Evolutionary conservation across 768 basidiomycete species (phyloP), one percentile per base, ranked within the genome.

Genomic region (Amanita rimosa): DNA sequence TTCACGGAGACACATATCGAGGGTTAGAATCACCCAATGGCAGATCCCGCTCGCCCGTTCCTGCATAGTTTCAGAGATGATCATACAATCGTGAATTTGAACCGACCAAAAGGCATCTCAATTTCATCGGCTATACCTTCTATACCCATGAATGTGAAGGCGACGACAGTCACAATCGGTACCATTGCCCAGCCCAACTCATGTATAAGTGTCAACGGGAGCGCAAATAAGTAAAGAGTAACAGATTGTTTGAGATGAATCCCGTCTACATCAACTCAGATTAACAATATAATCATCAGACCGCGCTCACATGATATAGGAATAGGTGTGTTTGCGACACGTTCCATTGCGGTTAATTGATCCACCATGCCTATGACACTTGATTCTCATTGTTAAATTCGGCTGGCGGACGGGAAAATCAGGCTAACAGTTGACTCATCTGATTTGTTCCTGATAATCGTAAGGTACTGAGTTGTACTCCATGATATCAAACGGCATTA

Each of bases 211-310:
- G 86, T 87, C 56, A 94, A 77, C 4, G 95, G 95, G 6, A 98
- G 74, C 16, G 89, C 80, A 60, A 93, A 92, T 6, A 98, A 78
- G 67, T 95, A 96, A 0, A 95, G 66, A 1, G 86, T 84, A n/a
- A 95, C 88, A 54, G 85, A 89, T 81, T 97, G 94, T 62, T 95
- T 94, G 58, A 95, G 68, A 64, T 96, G 93, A 51, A 97, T 85
- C 35, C 86, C 80, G 56, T 91, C 85, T 86, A 39, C 21, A 19
- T 19, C 50, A 55, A 33, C 0, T 21, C n/a, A 19, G 31, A 35
- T 42, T 37, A 39, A 50, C 36, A 27, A 44, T 14, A 26, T 19
- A 44, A 42, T 35, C 24, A 33, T 46, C 26, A n/a, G n/a, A 16
- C 8, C 1, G 36, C 29, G 40, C 79, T 33, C 52, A 85, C 83